Base-by-base conservation (phyloP, 2,329 filamentous ascomycete species). In the Diplodia intermedia region DNA sequence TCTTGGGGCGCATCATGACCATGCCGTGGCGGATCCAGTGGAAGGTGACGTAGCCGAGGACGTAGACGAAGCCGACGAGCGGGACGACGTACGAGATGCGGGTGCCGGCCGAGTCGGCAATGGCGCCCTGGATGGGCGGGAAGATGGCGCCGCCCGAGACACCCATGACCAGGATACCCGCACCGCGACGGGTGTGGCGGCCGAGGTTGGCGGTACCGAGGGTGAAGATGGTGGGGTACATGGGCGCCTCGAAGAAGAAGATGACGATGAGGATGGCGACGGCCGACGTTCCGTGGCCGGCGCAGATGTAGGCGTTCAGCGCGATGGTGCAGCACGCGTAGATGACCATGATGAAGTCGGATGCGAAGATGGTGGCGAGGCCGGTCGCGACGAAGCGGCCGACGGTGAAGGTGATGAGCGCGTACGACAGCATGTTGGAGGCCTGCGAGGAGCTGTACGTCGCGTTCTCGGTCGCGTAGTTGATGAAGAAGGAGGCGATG, bases 21-120 rank as follows among this genome's bases (percentile, higher is more conserved):
- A 72, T 70, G 26, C 77, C 77, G 55, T 76, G 73, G 66, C 74
- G 70, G 15, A 78, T 18, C 77, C 77, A 78, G 69, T 78, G 77
- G 63, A 72, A 63, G 38, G 71, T 61, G 8, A 76, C 75, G 60
- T 79, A 78, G 15, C 70, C 71, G 18, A 78, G 66, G 1, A 78
- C 82, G 54, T 79, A 78, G 40, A 79, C 67, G 72, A 83, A 83
- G 26, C 81, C 81, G 65, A 80, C 75, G 15, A 82, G 73, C 5
- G 82, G 81, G 0, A 82, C 80, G 29, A 83, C 66, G 72, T 82
- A 83, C 15, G 79, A 82, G 72, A 81, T 80, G 5, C 79, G 72
- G 31, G 79, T 82, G 66, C 71, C 74, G 53, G 73, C 77, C 6
- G 77, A 71, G 69, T 81, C 79, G 50, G 80, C 80, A 54, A 82